These are phyloP conservation scores for Chlamydomonas asymmetrica DNA, from an alignment of 139 green algal genomes.

Conservation along the genomic window DNA sequence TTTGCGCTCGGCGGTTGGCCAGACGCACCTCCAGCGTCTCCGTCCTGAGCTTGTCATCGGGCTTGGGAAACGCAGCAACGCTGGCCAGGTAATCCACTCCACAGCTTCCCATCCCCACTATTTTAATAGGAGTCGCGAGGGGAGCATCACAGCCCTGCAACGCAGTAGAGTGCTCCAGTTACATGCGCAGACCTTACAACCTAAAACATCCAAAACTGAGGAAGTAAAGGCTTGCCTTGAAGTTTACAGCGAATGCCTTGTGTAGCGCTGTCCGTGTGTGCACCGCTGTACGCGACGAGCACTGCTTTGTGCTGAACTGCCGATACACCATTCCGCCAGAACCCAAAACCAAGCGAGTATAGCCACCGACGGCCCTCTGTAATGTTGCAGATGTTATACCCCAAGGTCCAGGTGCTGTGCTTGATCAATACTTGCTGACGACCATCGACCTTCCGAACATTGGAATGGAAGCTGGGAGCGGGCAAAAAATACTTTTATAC, in stretches of 20 bases:
- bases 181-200: neutral
- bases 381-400: too few relatives aligned
- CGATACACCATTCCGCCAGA: too few relatives aligned
- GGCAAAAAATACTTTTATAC: too few relatives aligned
- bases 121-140: constrained; percentile 32
- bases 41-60: constrained; percentile 91
- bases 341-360: too few relatives aligned
- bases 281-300: too few relatives aligned
- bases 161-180: neutral
- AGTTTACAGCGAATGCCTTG: neutral
- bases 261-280: neutral
- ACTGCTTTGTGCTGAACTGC: too few relatives aligned
- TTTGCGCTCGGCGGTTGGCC: neutral
- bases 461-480: too few relatives aligned
- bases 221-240: neutral
- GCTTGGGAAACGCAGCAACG: constrained; percentile 79
- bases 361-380: too few relatives aligned
- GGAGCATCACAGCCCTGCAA: constrained; percentile 15
- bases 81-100: constrained; percentile 92
- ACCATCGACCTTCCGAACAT: too few relatives aligned
- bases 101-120: constrained; percentile 82
- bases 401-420: too few relatives aligned
- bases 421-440: too few relatives aligned
- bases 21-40: constrained; percentile 74
- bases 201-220: neutral